Evolutionary conservation across 169 alveolate genomes (phyloP), one percentile per base, ranked within the genome.

Genomic region (Eimeria mitis): DNA sequence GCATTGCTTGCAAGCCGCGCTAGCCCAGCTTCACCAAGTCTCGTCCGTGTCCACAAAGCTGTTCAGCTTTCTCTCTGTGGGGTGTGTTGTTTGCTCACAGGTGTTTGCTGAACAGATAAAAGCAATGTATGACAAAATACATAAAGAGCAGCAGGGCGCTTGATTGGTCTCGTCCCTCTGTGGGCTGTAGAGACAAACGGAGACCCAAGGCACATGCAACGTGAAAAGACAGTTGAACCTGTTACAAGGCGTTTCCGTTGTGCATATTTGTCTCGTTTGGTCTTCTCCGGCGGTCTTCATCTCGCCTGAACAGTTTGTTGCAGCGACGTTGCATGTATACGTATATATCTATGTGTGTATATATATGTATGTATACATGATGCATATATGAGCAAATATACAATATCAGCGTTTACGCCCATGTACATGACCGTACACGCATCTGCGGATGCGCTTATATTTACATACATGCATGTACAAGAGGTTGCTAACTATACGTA

Each of bases 61-160:
- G 40, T 34, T 71, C 7, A 37, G 54, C 81, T 5, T 34, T 71
- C 54, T 34, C 14, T 37, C 37, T 71, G 81, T 19, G 42, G 54
- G 7, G 31, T 37, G 65, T 16, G 73, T 37, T 47, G 63, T 21
- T 61, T 37, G 76, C 14, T 54, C 42, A 42, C 79, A 85, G 92
- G 92, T 85, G 54, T 85, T 85, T 47, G 76, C 79, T 40, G 63
- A 37, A 61, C 63, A 85, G 70, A 85, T 85, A 28, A 42, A 14
- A 7, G 78, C 19, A 47, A 85, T 85, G 92, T 85, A 85, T 47
- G 79, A 28, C 59, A 61, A 85, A 42, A 61, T 85, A 23, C 92
- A 85, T 31, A 56, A 59, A n/a, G 92, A 85, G 42, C 90, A 83
- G 56, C 92, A 56, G 25, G 44, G 63, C 87, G 87, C 65, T 47